Percentiles rank a stretch among this genome's conserved stretches.
These are phyloP conservation scores for Rutidosis leptorrhynchoides DNA, from an alignment of 129 eudicot species.

Conservation along the genomic window DNA sequence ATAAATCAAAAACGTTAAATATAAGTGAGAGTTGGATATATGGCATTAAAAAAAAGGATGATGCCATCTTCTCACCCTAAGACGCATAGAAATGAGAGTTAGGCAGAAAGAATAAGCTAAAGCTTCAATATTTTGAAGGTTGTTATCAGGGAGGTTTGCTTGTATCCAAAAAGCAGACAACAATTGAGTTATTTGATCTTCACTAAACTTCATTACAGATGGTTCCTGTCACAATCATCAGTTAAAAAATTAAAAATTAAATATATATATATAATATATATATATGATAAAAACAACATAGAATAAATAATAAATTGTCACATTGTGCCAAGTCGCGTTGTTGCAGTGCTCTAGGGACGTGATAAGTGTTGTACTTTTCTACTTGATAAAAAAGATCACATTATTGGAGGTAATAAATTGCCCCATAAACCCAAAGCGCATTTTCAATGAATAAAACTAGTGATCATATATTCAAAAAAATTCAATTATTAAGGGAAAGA, in stretches of 20 bases:
- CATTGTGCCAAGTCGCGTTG: neutral
- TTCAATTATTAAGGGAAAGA: neutral
- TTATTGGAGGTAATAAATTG: too few species aligned
- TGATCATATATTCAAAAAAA: neutral
- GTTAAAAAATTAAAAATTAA: neutral
- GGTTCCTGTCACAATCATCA: conserved; percentile 56
- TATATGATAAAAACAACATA: neutral
- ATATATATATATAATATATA: too few species aligned
- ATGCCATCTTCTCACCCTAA: conserved; percentile 44
- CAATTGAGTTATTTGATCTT: conserved; percentile 81
- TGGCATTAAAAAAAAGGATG: neutral
- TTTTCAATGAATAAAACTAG: neutral
- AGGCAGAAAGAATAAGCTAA: conserved; percentile 84
- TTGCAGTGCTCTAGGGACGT: neutral
- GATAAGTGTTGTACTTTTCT: too few species aligned
- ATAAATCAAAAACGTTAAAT: neutral
- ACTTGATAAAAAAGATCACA: too few species aligned
- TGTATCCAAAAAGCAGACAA: conserved; percentile 84
- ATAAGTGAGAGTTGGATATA: neutral
- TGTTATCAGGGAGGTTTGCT: conserved; percentile 81
- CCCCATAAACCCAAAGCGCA: conserved; percentile 29
- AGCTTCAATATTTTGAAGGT: conserved; percentile 81
- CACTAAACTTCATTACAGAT: conserved; percentile 57
- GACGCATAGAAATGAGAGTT: conserved; percentile 58
- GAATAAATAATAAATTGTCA: too few species aligned